A percentile compares a stretch with the other conserved stretches of the same genome.
phyloP scores from a whole-genome alignment of 139 green algal genomes.

The Picochlorum sp. region DNA sequence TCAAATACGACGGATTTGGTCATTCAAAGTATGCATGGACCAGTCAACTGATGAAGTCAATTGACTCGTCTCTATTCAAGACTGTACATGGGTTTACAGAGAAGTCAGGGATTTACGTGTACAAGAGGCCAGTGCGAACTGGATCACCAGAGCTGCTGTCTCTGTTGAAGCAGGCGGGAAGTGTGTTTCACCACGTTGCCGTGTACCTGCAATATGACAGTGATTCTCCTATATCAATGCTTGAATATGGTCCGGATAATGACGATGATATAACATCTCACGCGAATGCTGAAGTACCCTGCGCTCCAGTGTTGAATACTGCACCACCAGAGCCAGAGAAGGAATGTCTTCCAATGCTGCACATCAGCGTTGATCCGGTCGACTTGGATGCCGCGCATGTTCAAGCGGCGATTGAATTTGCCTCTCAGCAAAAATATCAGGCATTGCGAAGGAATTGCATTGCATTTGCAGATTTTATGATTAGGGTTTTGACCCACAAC shows the following conservation, averaged over 20 bases:
- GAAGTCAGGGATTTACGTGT: constrained; percentile 31
- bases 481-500: constrained; percentile 30
- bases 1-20: no score
- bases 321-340: constrained; percentile 4
- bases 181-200: constrained; percentile 35
- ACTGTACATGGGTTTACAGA: constrained; percentile 7
- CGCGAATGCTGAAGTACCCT: constrained; percentile 5
- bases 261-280: constrained; percentile 34
- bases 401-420: constrained; percentile 25
- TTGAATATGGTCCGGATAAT: constrained; percentile 36
- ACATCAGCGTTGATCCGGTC: constrained; percentile 10
- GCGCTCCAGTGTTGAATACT: constrained; percentile 13
- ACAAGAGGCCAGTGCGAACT: constrained; percentile 30
- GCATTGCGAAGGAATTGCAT: constrained; percentile 41
- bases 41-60: no score
- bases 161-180: constrained; percentile 26
- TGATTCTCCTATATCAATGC: constrained; percentile 9
- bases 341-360: constrained; percentile 31
- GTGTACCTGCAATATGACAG: constrained; percentile 28
- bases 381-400: constrained; percentile 15
- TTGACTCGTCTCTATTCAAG: not conserved
- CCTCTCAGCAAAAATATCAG: constrained; percentile 24
- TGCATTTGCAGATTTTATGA: constrained; percentile 31
- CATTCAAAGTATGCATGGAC: no score
- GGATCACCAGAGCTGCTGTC: not conserved